Evolutionary conservation across 1,284 basidiomycete species (phyloP).

Genomic region (Microbotryum lychnidis-dioicae): DNA sequence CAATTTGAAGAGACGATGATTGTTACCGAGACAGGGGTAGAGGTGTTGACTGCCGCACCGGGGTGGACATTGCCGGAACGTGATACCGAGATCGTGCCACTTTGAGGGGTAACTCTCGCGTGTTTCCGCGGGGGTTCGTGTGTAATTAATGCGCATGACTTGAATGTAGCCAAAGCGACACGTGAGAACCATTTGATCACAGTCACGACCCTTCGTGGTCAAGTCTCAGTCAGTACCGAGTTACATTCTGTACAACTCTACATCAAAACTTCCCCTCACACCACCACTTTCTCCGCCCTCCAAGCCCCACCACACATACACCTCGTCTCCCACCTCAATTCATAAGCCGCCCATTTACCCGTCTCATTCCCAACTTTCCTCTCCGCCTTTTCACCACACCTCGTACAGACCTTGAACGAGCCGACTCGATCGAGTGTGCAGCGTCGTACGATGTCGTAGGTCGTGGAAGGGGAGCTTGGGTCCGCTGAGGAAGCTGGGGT

Average conservation of each 20-base stretch:
- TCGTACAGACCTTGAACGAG: background rate
- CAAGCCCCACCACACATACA: slow-evolving; percentile 17
- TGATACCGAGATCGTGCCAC: background rate
- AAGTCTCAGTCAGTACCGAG: no score
- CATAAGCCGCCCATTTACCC: slow-evolving; percentile 1
- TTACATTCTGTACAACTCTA: no score
- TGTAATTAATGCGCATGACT: no score
- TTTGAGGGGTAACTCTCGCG: no score
- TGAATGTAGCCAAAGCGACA: no score
- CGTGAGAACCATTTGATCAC: no score
- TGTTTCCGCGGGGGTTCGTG: no score
- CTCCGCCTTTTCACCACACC: slow-evolving; percentile 4
- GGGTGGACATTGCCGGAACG: slow-evolving; percentile 22
- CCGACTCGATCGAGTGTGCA: background rate
- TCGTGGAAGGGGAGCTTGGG: background rate
- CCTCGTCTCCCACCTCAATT: slow-evolving; percentile 6
- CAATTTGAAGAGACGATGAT: slow-evolving; percentile 92
- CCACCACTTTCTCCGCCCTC: background rate
- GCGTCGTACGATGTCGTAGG: slow-evolving; percentile 6
- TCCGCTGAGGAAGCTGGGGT: background rate
- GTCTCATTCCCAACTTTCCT: background rate
- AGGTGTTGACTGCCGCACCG: slow-evolving; percentile 65
- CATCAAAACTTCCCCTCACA: no score
- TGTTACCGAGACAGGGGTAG: slow-evolving; percentile 86
- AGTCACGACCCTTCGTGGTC: no score